phyloP scores from a whole-genome alignment of 306 rosid genomes.

The Castanea sativa region DNA sequence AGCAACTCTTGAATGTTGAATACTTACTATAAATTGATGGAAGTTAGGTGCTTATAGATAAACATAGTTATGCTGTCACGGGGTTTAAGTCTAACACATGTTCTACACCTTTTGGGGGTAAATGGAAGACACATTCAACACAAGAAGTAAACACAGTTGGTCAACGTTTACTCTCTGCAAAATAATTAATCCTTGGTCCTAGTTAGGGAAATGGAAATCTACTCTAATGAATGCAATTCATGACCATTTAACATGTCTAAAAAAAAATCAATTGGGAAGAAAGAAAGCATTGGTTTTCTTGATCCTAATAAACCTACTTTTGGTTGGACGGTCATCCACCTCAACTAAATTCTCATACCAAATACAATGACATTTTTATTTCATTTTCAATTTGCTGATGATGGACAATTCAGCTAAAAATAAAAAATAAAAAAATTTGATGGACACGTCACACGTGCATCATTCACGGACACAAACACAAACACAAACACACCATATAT shows the following conservation, averaged over 20 bases:
- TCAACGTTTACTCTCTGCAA: background rate
- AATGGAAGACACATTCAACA: too few species aligned
- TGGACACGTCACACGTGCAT: background rate
- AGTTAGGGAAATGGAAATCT: background rate
- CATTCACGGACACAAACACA: too few species aligned
- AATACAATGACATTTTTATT: slow-evolving; percentile 11
- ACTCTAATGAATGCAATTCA: slow-evolving; percentile 16
- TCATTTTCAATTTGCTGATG: background rate
- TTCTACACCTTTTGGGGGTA: too few species aligned
- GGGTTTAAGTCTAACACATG: slow-evolving; percentile 15
- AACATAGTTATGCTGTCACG: slow-evolving; percentile 22
- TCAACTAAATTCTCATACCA: slow-evolving; percentile 34
- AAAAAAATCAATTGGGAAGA: background rate
- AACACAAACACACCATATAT: background rate
- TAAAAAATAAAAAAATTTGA: too few species aligned
- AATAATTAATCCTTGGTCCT: background rate
- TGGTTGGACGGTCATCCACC: slow-evolving; percentile 47
- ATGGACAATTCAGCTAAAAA: too few species aligned
- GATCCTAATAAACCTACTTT: slow-evolving; percentile 5
- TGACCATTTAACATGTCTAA: background rate
- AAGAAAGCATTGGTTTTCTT: slow-evolving; percentile 15
- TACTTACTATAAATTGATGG: background rate
- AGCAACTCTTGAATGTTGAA: background rate
- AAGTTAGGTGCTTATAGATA: background rate
- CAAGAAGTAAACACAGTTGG: background rate